Conservation (phyloP, 441 rosid species). For the Kokia cookei region DNA sequence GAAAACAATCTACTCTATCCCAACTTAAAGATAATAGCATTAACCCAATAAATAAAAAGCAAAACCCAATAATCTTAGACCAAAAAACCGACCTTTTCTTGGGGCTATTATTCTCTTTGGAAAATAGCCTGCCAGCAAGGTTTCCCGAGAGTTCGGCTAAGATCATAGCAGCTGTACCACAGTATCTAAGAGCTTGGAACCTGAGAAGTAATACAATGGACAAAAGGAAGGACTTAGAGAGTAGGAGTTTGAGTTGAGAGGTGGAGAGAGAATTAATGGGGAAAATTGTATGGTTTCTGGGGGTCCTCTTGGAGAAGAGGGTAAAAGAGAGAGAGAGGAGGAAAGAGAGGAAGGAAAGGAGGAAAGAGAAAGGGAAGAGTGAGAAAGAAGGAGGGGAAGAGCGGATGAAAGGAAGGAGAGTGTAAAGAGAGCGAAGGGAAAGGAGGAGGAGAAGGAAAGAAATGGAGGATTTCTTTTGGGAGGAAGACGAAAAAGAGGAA, state of each 20-base stretch:
- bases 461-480: slow-evolving; percentile 43
- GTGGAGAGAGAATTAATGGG: slow-evolving; percentile 42
- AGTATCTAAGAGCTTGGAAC: slow-evolving; percentile 85
- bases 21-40: slow-evolving; percentile 68
- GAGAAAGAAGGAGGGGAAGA: slow-evolving; percentile 67
- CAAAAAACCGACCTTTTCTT: slow-evolving; percentile 15
- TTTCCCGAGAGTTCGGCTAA: slow-evolving; percentile 82
- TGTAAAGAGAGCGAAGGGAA: slow-evolving; percentile 78
- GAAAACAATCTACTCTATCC: slow-evolving; percentile 86
- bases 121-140: slow-evolving; percentile 52
- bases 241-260: slow-evolving; percentile 45
- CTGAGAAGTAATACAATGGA: slow-evolving; percentile 66
- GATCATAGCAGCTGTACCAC: slow-evolving; percentile 88
- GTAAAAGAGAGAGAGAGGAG: slow-evolving; percentile 47
- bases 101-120: slow-evolving; percentile 22
- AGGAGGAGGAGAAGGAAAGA: slow-evolving; percentile 68
- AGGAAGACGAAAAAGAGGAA: slow-evolving; percentile 19
- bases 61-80: slow-evolving; percentile 52
- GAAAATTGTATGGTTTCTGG: slow-evolving; percentile 24
- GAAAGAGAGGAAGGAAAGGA: slow-evolving; percentile 69
- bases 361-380: slow-evolving; percentile 62
- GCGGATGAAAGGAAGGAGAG: slow-evolving; percentile 79
- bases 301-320: slow-evolving; percentile 20
- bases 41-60: slow-evolving; percentile 53
- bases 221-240: slow-evolving; percentile 47